Conservation (phyloP, 2,329 filamentous ascomycete genomes). For the Aureobasidium sp. region DNA sequence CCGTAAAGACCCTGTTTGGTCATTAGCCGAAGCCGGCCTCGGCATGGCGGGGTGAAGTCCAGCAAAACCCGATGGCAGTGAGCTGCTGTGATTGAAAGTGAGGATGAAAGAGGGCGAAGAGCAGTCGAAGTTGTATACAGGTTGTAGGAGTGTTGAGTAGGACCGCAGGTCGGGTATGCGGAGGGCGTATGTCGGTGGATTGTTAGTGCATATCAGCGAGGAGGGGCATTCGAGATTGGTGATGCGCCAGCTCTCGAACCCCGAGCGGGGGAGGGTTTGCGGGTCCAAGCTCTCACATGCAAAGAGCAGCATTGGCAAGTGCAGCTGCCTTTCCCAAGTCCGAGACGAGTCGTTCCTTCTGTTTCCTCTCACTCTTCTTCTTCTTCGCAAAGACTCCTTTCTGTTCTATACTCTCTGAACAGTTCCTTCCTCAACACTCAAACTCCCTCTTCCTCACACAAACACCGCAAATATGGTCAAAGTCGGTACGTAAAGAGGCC, state of each 20-base stretch:
- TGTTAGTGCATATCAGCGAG: background rate
- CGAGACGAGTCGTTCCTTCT: background rate
- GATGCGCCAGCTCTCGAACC: background rate
- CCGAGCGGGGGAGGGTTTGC: background rate
- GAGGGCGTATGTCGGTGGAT: background rate
- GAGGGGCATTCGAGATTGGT: background rate
- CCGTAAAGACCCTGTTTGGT: background rate
- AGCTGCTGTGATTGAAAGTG: background rate
- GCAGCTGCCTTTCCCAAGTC: background rate
- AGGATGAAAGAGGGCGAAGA: background rate
- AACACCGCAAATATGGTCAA: conserved; percentile 23
- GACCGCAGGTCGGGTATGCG: background rate
- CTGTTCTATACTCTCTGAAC: background rate
- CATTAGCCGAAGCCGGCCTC: conserved; percentile 3
- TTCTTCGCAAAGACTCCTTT: background rate
- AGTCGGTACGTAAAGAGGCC: conserved; percentile 16
- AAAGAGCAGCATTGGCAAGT: background rate
- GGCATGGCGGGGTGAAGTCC: background rate
- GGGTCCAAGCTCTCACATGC: conserved; percentile 6
- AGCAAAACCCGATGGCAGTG: background rate
- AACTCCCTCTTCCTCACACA: background rate
- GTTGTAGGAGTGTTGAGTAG: background rate
- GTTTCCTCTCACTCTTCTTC: conserved; percentile 1
- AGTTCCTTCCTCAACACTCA: background rate
- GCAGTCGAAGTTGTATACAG: background rate